A percentile compares a stretch with the other conserved stretches of the same genome.
Conservation (phyloP, 495 filamentous ascomycete genomes). For the Acidiella bohemica region DNA sequence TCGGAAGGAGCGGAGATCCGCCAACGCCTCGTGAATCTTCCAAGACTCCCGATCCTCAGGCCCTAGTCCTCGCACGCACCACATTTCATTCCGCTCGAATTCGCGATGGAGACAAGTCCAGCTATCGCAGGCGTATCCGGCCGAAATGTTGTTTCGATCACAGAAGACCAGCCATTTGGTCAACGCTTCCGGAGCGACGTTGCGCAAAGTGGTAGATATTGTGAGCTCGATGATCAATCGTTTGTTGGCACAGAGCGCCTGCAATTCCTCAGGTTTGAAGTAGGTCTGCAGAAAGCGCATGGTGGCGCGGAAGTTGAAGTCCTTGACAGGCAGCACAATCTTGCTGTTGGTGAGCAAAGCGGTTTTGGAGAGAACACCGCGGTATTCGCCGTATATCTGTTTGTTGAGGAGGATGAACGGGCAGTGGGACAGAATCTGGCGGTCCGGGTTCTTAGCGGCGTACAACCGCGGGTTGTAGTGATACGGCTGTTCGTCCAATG, state of each 20-base stretch:
- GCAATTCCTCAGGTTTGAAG: not conserved
- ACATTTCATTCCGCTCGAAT: not conserved
- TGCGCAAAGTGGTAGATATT: not conserved
- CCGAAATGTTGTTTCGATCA: not conserved
- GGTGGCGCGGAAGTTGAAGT: slow-evolving; percentile 1
- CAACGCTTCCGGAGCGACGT: not conserved
- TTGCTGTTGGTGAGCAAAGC: not conserved
- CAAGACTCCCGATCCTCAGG: not conserved
- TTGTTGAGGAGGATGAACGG: not conserved
- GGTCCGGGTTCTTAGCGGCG: not conserved
- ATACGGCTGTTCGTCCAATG: not conserved
- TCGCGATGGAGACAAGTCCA: not conserved
- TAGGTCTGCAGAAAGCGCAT: not conserved
- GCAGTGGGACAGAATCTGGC: not conserved
- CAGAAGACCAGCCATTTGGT: not conserved
- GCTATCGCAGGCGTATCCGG: not conserved
- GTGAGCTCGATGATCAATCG: not conserved
- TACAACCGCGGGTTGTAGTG: not conserved
- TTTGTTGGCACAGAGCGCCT: not conserved
- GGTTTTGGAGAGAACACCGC: not conserved
- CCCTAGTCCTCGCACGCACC: not conserved
- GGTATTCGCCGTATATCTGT: not conserved
- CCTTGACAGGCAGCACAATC: not conserved
- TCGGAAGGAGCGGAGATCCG: not conserved
- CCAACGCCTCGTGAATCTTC: not conserved